Percentiles rank a stretch among this genome's conserved stretches.
phyloP scores from a whole-genome alignment of 1,139 yeast genomes.

The Geotrichum phurueaensis region DNA sequence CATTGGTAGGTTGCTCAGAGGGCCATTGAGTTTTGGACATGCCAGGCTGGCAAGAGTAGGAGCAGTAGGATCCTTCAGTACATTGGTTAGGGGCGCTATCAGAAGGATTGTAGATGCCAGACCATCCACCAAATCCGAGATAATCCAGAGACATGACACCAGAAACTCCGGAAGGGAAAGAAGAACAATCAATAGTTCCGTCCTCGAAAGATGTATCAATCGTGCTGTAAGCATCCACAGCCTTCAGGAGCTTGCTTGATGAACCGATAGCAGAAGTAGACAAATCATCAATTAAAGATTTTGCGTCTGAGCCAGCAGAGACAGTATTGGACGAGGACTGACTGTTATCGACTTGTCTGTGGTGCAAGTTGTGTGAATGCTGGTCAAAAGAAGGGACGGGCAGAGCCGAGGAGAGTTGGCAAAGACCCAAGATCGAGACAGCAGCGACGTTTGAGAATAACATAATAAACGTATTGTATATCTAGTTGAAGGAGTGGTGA shows the following conservation, averaged over 20 bases:
- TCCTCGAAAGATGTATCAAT: conserved; percentile 65
- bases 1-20: conserved; percentile 69
- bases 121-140: conserved; percentile 86
- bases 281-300: conserved; percentile 30
- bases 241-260: conserved; percentile 41
- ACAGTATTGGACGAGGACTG: neutral
- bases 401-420: neutral
- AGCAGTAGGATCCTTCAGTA: conserved; percentile 85
- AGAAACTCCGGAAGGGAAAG: conserved; percentile 74
- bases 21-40: conserved; percentile 99
- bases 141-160: conserved; percentile 85
- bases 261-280: conserved; percentile 28
- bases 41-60: conserved; percentile 94
- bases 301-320: conserved; percentile 36
- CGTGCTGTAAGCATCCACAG: conserved; percentile 48
- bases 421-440: neutral
- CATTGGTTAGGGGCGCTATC: conserved; percentile 58
- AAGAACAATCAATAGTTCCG: conserved; percentile 68
- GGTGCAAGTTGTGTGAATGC: neutral
- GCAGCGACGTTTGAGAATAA: neutral
- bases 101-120: conserved; percentile 59
- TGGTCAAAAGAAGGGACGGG: neutral
- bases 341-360: neutral
- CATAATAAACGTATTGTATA: neutral
- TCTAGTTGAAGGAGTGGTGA: neutral